Percentiles rank a stretch among this genome's conserved stretches.
Evolutionary conservation across 2,329 filamentous ascomycete species (phyloP).

Genomic region (Arachnomyces sp.): DNA sequence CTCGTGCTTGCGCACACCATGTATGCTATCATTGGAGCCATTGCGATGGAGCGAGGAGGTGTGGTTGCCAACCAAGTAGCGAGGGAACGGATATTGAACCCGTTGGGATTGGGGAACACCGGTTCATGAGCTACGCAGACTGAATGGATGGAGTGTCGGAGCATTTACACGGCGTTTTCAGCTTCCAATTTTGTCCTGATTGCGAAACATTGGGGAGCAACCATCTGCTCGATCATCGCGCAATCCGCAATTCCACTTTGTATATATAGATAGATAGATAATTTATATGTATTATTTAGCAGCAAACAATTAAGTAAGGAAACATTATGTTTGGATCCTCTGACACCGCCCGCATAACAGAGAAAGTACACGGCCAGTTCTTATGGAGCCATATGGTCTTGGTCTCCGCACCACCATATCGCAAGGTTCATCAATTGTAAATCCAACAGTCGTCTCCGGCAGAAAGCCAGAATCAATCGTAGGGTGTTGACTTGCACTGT

Average conservation of each 20-base stretch:
- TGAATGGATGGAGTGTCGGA: conserved; percentile 3
- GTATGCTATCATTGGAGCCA: conserved; percentile 77
- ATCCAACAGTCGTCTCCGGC: conserved; percentile 48
- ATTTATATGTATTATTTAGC: conserved; percentile 3
- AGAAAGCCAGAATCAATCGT: conserved; percentile 56
- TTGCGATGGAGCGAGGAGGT: conserved; percentile 81
- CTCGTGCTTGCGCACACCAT: conserved; percentile 68
- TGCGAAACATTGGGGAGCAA: neutral
- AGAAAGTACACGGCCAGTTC: conserved; percentile 60
- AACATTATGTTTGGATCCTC: conserved; percentile 61
- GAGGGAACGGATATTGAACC: conserved; percentile 63
- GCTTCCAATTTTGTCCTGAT: conserved; percentile 2
- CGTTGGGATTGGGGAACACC: conserved; percentile 32
- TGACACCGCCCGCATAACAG: conserved; percentile 75
- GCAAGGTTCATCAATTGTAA: conserved; percentile 56
- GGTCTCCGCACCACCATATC: conserved; percentile 55
- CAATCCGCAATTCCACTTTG: neutral
- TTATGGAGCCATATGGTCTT: conserved; percentile 53
- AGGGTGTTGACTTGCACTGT: conserved; percentile 74
- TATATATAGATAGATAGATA: conserved; percentile 18
- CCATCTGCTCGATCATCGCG: neutral
- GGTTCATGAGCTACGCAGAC: conserved; percentile 1
- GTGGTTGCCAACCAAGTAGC: conserved; percentile 66
- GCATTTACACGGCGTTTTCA: conserved; percentile 14
- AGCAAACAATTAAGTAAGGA: neutral